Evolutionary conservation across 768 basidiomycete species (phyloP).

Genomic region (Hericium rajendrae): DNA sequence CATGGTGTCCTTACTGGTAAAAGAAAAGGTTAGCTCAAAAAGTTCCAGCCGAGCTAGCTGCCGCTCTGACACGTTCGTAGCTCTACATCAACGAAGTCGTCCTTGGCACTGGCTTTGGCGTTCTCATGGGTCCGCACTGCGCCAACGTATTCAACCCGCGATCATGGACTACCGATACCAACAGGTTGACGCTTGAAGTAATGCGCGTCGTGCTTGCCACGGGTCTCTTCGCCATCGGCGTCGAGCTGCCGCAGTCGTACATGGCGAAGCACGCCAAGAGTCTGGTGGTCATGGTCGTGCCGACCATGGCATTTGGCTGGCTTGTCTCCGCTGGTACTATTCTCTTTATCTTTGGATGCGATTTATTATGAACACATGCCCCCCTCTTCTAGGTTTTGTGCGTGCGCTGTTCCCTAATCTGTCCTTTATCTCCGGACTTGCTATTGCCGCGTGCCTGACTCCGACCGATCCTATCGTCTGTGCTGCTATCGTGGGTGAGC

Average conservation of each 20-base stretch:
- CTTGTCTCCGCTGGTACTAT: conserved; percentile 54
- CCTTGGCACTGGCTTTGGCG: conserved; percentile 67
- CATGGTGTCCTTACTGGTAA: conserved; percentile 74
- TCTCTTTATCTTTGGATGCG: background rate
- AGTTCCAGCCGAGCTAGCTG: background rate
- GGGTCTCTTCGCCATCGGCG: conserved; percentile 90
- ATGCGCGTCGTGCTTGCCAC: conserved; percentile 85
- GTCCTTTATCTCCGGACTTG: conserved; percentile 66
- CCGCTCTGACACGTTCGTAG: conserved; percentile 22
- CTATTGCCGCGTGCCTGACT: conserved; percentile 82
- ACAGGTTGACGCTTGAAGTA: conserved; percentile 73
- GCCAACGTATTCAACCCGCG: conserved; percentile 69
- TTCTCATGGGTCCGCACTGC: conserved; percentile 63
- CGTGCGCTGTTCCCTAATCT: conserved; percentile 64
- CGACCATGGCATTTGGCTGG: conserved; percentile 85
- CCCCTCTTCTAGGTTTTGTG: conserved; percentile 40
- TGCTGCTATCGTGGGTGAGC: conserved; percentile 62
- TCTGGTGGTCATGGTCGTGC: conserved; percentile 59
- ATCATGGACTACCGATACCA: conserved; percentile 45
- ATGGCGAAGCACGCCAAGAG: conserved; percentile 72
- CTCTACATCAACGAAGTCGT: conserved; percentile 91
- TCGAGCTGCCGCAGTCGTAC: conserved; percentile 83
- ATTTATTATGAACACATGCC: no score
- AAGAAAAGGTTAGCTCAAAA: conserved; percentile 51
- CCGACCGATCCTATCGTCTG: conserved; percentile 95